Evolutionary conservation across 805 yeast species (phyloP), one percentile per base, ranked within the genome.

Genomic region (Hagleromyces aurorensis): DNA sequence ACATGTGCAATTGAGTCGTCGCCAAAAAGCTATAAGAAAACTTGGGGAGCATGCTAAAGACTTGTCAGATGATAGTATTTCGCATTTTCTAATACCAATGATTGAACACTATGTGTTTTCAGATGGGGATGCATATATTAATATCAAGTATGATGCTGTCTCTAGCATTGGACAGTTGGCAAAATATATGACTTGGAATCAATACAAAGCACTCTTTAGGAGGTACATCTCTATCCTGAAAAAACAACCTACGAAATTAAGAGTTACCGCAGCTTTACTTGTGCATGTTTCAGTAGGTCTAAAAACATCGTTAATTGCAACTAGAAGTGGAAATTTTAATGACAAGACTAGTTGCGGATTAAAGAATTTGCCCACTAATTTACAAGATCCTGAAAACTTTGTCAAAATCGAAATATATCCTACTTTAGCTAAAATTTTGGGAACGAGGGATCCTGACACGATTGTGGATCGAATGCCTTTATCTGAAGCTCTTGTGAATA

Each of bases 1-100:
- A 36, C 96, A 89, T 53, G 75, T 89, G 20, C 98, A 89, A 59
- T 46, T 79, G 7, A 85, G 79, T 48, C 73, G 94, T 59, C 78
- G 96, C 44, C 86, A 81, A 53, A 69, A 86, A 45, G 94, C 97
- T 0, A 66, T 89, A 13, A 69, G 74, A 45, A 68, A 81, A 35
- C 57, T 87, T 16, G 67, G 68, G 7, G 74, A 65, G 4, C 45
- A 66, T 23, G 69, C 73, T 5, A 34, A 52, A 13, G 40, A 61
- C 5, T 54, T 87, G 5, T 55, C 70, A 0, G 71, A 71, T 15
- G 58, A 62, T 20, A 77, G 75, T 42, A 72, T 89, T 31, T 69
- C 94, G 0, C 91, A 83, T 47, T 86, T 79, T 50, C 47, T 91
- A 23, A 58, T 91, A 33, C 97, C 98, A 4, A 70, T 87, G 40